Evolutionary conservation across 441 rosid species (phyloP).

Genomic region (Raphanus hybrid): DNA sequence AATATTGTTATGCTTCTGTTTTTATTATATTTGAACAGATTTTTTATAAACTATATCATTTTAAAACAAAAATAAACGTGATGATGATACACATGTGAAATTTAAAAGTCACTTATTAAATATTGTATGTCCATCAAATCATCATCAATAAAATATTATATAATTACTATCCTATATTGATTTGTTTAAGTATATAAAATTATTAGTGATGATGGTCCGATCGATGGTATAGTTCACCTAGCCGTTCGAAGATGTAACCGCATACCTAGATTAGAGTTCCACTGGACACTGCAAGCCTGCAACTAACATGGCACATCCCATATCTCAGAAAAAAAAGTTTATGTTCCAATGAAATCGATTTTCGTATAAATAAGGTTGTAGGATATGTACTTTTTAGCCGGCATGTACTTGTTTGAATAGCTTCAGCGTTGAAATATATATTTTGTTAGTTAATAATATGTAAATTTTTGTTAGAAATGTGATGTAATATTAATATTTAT

Average conservation of each 20-base stretch:
- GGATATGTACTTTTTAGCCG: neutral
- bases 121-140: too few species aligned
- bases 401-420: neutral
- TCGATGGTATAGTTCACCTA: too few species aligned
- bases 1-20: too few species aligned
- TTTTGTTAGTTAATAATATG: neutral
- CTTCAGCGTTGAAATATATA: neutral
- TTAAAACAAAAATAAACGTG: too few species aligned
- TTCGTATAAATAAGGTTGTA: neutral
- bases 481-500: neutral
- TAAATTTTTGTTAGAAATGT: neutral
- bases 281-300: constrained; percentile 19
- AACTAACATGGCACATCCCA: constrained; percentile 4
- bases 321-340: neutral
- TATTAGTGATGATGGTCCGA: too few species aligned
- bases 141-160: too few species aligned
- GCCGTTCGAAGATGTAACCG: neutral
- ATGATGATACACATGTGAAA: too few species aligned
- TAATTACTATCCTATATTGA: too few species aligned
- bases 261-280: neutral
- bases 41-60: too few species aligned
- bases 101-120: too few species aligned
- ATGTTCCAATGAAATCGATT: constrained; percentile 11
- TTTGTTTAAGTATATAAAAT: too few species aligned
- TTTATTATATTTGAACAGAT: too few species aligned